Percentiles rank a stretch among this genome's conserved stretches.
Evolutionary conservation across 306 rosid species (phyloP).

Genomic region (Cucumis cinereus): DNA sequence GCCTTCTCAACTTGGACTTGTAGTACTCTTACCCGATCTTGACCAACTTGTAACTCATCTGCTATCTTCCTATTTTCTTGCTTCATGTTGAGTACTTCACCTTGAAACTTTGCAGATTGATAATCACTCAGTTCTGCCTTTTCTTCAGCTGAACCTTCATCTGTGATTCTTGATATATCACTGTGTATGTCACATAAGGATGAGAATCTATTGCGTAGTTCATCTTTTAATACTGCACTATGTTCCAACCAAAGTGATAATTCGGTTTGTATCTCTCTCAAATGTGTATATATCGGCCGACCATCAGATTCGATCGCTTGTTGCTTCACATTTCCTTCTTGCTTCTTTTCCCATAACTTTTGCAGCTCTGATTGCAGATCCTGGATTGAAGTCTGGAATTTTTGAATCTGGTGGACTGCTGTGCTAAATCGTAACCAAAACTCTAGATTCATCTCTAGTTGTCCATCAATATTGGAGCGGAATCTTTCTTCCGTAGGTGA

Average conservation of each 20-base stretch:
- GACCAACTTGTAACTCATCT: constrained; percentile 45
- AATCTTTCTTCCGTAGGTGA: constrained; percentile 44
- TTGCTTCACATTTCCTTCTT: constrained; percentile 22
- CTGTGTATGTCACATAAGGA: constrained; percentile 50
- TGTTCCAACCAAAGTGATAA: constrained; percentile 71
- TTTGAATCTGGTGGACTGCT: constrained; percentile 70
- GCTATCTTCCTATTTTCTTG: constrained; percentile 62
- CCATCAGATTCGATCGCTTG: constrained; percentile 30
- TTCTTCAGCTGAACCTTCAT: constrained; percentile 13
- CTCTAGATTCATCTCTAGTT: constrained; percentile 68
- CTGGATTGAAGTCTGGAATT: constrained; percentile 50
- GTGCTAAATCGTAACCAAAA: constrained; percentile 91
- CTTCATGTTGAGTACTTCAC: constrained; percentile 78
- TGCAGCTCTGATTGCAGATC: constrained; percentile 48
- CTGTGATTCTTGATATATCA: constrained; percentile 45
- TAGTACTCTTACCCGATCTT: constrained; percentile 36
- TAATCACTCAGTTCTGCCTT: constrained; percentile 32
- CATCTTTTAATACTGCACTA: constrained; percentile 52
- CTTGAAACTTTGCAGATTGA: constrained; percentile 88
- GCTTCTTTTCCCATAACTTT: constrained; percentile 18
- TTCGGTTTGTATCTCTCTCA: constrained; percentile 76
- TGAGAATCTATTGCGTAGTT: constrained; percentile 42
- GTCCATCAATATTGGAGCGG: constrained; percentile 46
- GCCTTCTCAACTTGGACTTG: constrained; percentile 44
- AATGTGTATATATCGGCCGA: constrained; percentile 52